phyloP scores from a whole-genome alignment of 2,329 filamentous ascomycete genomes.

The Fusarium clavum region DNA sequence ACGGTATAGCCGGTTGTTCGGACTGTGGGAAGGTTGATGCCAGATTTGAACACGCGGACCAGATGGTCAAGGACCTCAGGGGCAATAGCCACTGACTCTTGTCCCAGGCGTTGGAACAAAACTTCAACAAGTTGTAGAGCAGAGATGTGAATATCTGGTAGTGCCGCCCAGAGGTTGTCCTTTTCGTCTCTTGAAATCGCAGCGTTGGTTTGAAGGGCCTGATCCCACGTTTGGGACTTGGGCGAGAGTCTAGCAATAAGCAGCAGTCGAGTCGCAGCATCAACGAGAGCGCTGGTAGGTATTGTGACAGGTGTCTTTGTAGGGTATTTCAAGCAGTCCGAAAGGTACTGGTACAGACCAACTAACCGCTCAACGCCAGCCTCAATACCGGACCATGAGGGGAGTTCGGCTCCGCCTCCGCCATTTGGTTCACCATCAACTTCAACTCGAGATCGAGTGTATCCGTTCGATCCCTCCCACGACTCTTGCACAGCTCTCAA shows the following conservation, averaged over 20 bases:
- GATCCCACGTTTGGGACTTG: constrained; percentile 60
- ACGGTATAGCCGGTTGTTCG: constrained; percentile 72
- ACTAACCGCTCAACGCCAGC: constrained; percentile 77
- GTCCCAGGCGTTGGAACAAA: constrained; percentile 68
- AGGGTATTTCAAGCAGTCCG: constrained; percentile 69
- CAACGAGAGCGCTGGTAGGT: constrained; percentile 74
- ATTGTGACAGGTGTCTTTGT: constrained; percentile 75
- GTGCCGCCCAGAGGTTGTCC: constrained; percentile 77
- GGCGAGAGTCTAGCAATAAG: constrained; percentile 69
- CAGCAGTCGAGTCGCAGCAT: constrained; percentile 76
- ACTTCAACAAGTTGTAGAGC: constrained; percentile 71
- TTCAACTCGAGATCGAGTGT: constrained; percentile 56
- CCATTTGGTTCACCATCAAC: constrained; percentile 61
- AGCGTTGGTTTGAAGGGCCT: constrained; percentile 72
- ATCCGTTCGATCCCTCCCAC: constrained; percentile 76
- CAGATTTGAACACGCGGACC: constrained; percentile 74
- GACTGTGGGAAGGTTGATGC: constrained; percentile 63
- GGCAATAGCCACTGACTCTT: constrained; percentile 68
- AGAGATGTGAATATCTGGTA: constrained; percentile 80
- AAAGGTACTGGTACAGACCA: constrained; percentile 73
- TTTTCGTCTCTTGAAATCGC: constrained; percentile 84
- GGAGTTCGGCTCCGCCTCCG: constrained; percentile 66
- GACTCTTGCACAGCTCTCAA: constrained; percentile 84
- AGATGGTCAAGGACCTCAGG: constrained; percentile 77
- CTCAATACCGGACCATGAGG: constrained; percentile 78